phyloP scores from a whole-genome alignment of 2,329 filamentous ascomycete genomes.

The Beauveria pseudobassiana region DNA sequence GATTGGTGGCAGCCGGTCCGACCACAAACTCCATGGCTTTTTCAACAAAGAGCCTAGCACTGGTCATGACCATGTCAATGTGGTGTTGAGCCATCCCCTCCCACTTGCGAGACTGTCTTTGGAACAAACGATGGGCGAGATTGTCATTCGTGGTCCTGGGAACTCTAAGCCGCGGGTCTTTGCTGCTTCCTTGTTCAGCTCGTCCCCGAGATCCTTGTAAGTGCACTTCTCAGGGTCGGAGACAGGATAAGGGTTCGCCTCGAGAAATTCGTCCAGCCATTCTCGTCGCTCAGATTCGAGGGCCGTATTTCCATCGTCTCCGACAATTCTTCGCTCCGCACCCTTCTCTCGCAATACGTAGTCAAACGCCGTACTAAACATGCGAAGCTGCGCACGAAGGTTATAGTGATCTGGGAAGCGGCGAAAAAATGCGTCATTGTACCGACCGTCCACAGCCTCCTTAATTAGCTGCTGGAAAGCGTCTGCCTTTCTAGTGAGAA shows the following conservation, averaged over 20 bases:
- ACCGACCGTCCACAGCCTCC: slow-evolving; percentile 12
- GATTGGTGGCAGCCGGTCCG: not conserved
- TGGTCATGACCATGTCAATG: not conserved
- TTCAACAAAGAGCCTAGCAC: slow-evolving; percentile 15
- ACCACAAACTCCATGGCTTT: slow-evolving; percentile 20
- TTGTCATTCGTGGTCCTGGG: not conserved
- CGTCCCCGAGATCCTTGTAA: not conserved
- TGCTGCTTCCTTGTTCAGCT: not conserved
- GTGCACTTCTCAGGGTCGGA: not conserved
- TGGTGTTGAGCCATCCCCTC: not conserved
- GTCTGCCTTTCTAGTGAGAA: slow-evolving; percentile 25
- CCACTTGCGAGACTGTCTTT: not conserved
- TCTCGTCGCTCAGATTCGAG: slow-evolving; percentile 10
- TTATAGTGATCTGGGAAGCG: slow-evolving; percentile 7
- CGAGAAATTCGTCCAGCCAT: slow-evolving; percentile 19
- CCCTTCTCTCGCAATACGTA: slow-evolving; percentile 14
- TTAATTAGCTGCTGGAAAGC: slow-evolving; percentile 19
- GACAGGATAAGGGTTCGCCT: not conserved
- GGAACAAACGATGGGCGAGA: not conserved
- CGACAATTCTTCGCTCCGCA: not conserved
- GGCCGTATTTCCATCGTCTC: not conserved
- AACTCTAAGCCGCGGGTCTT: not conserved
- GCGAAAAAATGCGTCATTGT: slow-evolving; percentile 24
- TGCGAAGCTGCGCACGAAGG: slow-evolving; percentile 17
- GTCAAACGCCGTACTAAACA: slow-evolving; percentile 16